Evolutionary conservation across 345 rosid species (phyloP).

Genomic region (Gossypium anomalum): DNA sequence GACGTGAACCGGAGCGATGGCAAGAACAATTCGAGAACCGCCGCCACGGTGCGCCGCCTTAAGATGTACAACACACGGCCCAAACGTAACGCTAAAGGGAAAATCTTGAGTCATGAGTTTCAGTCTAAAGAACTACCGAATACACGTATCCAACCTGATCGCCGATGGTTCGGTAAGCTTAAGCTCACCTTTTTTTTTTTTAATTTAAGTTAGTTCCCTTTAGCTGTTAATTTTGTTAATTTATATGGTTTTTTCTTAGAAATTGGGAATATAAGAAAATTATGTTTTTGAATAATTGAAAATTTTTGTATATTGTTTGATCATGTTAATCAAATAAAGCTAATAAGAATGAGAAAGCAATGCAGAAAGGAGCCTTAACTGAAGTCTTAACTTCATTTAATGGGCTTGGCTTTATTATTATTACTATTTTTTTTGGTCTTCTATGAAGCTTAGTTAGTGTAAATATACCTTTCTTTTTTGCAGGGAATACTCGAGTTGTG

Average conservation of each 20-base stretch:
- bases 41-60: constrained; percentile 83
- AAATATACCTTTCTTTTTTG: neutral
- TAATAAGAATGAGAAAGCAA: neutral
- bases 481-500: constrained; percentile 78
- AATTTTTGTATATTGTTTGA: neutral
- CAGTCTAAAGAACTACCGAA: constrained; percentile 74
- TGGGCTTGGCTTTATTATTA: neutral
- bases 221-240: neutral
- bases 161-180: constrained; percentile 77
- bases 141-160: constrained; percentile 78
- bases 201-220: neutral
- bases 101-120: constrained; percentile 55
- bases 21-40: constrained; percentile 43
- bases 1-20: constrained; percentile 66
- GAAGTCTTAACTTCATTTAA: neutral
- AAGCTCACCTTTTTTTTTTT: neutral
- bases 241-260: neutral
- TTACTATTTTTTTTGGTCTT: neutral
- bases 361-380: neutral
- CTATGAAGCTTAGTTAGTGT: neutral
- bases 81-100: constrained; percentile 51
- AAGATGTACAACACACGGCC: constrained; percentile 78
- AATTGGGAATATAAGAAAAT: neutral
- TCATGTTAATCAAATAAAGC: neutral
- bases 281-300: neutral